Evolutionary conservation across 1,284 basidiomycete species (phyloP).

Genomic region (Cutaneotrichosporon cutaneum): DNA sequence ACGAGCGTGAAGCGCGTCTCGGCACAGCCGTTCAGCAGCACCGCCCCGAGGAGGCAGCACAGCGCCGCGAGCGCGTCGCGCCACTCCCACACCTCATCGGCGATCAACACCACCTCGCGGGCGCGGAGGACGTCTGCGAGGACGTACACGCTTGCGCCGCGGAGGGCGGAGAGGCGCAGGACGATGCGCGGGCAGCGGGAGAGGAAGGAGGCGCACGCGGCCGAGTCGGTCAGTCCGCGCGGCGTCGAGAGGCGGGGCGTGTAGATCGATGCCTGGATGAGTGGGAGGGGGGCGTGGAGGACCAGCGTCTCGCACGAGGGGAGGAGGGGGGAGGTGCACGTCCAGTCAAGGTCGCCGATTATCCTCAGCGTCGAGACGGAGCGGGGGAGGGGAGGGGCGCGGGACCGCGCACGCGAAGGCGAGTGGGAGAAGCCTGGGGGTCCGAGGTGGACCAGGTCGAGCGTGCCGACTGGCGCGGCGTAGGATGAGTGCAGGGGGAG

Average conservation of each 20-base stretch:
- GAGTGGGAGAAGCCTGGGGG: not conserved
- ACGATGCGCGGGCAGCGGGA: not conserved
- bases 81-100: not conserved
- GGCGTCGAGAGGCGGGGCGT: not conserved
- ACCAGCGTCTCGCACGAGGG: not conserved
- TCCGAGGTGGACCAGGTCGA: not conserved
- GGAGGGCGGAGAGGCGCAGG: not conserved
- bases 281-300: not conserved
- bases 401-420: not conserved
- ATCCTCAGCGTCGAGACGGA: not conserved
- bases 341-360: not conserved
- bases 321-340: not conserved
- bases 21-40: not conserved
- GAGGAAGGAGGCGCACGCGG: not conserved
- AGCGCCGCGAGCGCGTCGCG: not conserved
- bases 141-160: not conserved
- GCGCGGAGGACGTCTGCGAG: not conserved
- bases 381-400: not conserved
- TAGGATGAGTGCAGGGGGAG: not conserved
- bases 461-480: not conserved
- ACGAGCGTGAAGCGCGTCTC: not conserved
- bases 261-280: not conserved
- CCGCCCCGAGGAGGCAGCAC: not conserved
- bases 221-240: not conserved
- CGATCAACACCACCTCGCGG: not conserved